These are phyloP conservation scores for Coemansia sp. DNA, from an alignment of 192 early-diverging fungal species.

Conservation along the genomic window DNA sequence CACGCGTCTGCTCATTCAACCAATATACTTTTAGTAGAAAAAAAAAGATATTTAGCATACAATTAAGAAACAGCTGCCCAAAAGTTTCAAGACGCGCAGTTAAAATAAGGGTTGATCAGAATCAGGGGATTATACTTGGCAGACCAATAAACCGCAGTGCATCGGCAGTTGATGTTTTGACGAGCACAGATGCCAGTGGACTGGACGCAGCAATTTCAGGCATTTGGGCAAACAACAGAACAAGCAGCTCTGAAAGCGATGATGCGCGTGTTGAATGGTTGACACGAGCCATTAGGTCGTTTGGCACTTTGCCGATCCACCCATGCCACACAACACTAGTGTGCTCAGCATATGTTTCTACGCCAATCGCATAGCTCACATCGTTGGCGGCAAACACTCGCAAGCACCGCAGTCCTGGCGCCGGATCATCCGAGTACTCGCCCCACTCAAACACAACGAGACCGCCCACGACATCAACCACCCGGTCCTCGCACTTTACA, in stretches of 20 bases:
- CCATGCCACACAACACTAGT: conserved; percentile 11
- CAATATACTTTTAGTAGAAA: not conserved
- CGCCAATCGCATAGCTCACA: conserved; percentile 1
- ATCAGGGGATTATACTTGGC: not conserved
- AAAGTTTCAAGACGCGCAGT: too few species aligned
- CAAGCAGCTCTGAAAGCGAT: conserved; percentile 3
- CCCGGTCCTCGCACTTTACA: not conserved
- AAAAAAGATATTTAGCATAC: conserved; percentile 5
- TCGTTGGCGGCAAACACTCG: conserved; percentile 10
- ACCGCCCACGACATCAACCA: conserved; percentile 1
- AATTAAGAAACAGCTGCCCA: not conserved
- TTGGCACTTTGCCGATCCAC: conserved; percentile 8
- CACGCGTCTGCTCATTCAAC: conserved; percentile 1
- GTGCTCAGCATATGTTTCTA: not conserved
- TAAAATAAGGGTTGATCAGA: not conserved
- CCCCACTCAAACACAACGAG: conserved; percentile 24
- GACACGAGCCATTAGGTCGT: not conserved
- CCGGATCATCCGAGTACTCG: not conserved
- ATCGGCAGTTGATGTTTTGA: conserved; percentile 3
- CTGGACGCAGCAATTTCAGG: not conserved
- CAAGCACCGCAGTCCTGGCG: conserved; percentile 10
- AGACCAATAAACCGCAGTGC: conserved; percentile 10
- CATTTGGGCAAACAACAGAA: conserved; percentile 12
- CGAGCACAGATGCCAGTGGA: not conserved
- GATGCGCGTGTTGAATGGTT: not conserved